Percentiles rank a stretch among this genome's conserved stretches.
phyloP scores from a whole-genome alignment of 129 eudicot species.

The Sambucus nigra region DNA sequence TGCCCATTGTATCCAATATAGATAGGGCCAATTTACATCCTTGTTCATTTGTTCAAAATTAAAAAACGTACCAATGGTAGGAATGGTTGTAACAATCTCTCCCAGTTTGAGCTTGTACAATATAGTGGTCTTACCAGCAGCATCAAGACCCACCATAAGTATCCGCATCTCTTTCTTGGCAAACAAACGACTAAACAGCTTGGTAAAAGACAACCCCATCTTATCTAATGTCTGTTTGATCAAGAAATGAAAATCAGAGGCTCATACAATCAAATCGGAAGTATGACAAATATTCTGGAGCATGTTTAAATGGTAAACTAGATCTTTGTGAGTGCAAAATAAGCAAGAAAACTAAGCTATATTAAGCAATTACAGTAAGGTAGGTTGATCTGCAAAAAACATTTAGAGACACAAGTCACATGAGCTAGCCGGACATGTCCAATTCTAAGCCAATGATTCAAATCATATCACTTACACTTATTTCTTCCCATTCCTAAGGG shows the following conservation, averaged over 20 bases:
- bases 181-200: conserved; percentile 41
- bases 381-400: no score
- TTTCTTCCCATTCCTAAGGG: no score
- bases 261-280: background rate
- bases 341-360: background rate
- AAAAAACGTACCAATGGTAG: conserved; percentile 31
- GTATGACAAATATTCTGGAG: background rate
- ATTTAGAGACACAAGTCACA: no score
- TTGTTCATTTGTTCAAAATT: background rate
- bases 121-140: conserved; percentile 41
- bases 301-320: no score
- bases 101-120: conserved; percentile 38
- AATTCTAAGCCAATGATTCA: no score
- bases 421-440: no score
- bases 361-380: background rate
- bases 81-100: conserved; percentile 37
- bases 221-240: conserved; percentile 12
- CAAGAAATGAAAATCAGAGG: background rate
- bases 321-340: background rate
- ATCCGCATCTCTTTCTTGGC: conserved; percentile 43
- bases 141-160: conserved; percentile 42
- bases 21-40: background rate
- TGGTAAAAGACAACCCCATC: conserved; percentile 35
- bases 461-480: no score
- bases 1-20: background rate